Conservation (phyloP, 225 moss, liverwort and hornwort species). For the Lunularia cruciata region DNA sequence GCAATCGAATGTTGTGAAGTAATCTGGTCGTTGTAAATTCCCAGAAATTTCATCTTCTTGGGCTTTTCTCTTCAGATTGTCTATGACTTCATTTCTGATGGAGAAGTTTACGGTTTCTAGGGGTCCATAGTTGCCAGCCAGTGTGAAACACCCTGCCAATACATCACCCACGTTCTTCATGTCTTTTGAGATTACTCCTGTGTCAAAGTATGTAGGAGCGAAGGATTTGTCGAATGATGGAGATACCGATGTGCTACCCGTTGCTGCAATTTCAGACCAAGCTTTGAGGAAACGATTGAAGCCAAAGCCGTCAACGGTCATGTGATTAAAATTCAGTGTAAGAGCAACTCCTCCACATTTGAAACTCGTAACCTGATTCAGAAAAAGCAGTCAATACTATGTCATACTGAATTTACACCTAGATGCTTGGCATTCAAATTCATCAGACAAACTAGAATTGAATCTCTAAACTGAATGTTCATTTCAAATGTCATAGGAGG, state of each 20-base stretch:
- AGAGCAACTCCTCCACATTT: not conserved
- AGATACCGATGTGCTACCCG: not conserved
- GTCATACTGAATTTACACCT: no score
- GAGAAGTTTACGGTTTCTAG: not conserved
- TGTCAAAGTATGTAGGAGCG: no score
- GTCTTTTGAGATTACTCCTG: not conserved
- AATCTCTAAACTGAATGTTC: not conserved
- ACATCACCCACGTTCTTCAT: not conserved
- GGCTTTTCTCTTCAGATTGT: not conserved
- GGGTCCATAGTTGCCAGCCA: not conserved
- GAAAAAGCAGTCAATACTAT: no score
- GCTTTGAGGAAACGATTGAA: not conserved
- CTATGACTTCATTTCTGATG: not conserved
- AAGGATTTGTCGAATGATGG: no score
- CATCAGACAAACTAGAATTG: not conserved
- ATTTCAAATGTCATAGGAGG: no score
- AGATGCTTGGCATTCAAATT: no score
- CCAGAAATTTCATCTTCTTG: not conserved
- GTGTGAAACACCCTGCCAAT: no score
- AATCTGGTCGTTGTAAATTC: not conserved
- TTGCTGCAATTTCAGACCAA: not conserved
- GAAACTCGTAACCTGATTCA: not conserved
- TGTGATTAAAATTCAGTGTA: not conserved
- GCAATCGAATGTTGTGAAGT: not conserved
- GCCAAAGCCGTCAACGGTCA: not conserved